Evolutionary conservation across 164 flowering plant species (phyloP).

Genomic region (Santalum album): DNA sequence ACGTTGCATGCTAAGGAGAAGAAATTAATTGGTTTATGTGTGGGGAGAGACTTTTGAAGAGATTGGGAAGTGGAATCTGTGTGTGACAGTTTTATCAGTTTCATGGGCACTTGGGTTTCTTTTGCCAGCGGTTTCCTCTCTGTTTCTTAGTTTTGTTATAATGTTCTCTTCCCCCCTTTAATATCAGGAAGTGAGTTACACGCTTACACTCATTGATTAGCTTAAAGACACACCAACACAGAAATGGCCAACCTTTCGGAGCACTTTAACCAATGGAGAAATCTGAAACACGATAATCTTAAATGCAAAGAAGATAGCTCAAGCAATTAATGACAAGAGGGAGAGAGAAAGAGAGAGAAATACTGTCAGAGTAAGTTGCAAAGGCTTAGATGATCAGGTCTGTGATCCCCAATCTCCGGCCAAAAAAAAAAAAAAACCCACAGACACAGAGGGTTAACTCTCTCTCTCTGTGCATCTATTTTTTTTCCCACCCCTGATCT

Average conservation of each 20-base stretch:
- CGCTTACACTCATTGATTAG: too few relatives aligned
- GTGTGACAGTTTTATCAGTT: constrained; percentile 11
- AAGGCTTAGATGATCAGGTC: constrained; percentile 14
- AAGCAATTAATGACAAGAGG: not conserved
- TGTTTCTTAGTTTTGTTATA: constrained; percentile 1
- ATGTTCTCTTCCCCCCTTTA: not conserved
- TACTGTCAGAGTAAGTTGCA: constrained; percentile 5
- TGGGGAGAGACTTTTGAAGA: constrained; percentile 4
- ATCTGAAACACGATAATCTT: too few relatives aligned
- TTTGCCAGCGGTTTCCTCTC: constrained; percentile 7
- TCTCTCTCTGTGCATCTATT: constrained; percentile 7
- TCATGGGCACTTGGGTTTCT: constrained; percentile 17
- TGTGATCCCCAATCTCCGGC: constrained; percentile 17
- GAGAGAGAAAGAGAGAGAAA: constrained; percentile 6
- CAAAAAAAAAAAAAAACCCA: constrained; percentile 18
- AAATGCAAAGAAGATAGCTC: too few relatives aligned
- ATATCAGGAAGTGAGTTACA: too few relatives aligned
- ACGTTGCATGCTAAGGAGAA: constrained; percentile 16
- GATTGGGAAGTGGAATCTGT: constrained; percentile 25
- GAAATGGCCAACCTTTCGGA: too few relatives aligned
- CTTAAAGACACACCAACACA: too few relatives aligned
- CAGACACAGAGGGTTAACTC: constrained; percentile 5
- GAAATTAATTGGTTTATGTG: constrained; percentile 33
- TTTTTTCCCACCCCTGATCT: constrained; percentile 6
- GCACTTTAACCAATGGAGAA: too few relatives aligned